Evolutionary conservation across 169 alveolate species (phyloP).

Genomic region (Besnoitia besnoiti): DNA sequence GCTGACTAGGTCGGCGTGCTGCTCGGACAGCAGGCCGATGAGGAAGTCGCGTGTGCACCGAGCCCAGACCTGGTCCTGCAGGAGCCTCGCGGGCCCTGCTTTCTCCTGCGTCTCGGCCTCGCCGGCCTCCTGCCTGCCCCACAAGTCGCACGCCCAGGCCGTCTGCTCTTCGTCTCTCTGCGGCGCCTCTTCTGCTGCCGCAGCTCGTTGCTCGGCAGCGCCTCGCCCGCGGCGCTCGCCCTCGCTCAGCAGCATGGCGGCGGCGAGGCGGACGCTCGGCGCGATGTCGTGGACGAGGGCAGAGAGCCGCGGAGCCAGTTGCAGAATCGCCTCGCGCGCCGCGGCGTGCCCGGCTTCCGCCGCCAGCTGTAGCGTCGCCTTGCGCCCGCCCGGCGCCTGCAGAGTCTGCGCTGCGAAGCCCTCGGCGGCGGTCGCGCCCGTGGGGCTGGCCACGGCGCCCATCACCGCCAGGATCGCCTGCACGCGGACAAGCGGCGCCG

Average conservation of each 20-base stretch:
- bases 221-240: not conserved
- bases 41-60: constrained; percentile 5
- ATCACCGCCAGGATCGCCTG: not conserved
- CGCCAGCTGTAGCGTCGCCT: not conserved
- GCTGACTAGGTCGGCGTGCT: not conserved
- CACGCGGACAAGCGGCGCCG: constrained; percentile 3
- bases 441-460: not conserved
- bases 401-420: not conserved
- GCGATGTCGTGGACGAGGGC: not conserved
- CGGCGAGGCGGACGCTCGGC: not conserved
- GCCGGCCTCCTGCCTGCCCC: not conserved
- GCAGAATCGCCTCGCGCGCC: not conserved
- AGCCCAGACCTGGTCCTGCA: not conserved
- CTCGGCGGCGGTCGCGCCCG: not conserved
- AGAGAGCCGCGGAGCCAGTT: not conserved
- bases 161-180: not conserved
- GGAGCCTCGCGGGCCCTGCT: not conserved
- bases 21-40: not conserved
- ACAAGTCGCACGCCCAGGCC: not conserved
- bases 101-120: not conserved
- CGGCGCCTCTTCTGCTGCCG: not conserved
- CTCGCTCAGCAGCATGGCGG: not conserved
- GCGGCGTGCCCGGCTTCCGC: not conserved
- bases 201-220: not conserved
- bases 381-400: not conserved